Evolutionary conservation across 2,329 filamentous ascomycete species (phyloP), one percentile per base, ranked within the genome.

Genomic region (Ceratocystis lukuohia): DNA sequence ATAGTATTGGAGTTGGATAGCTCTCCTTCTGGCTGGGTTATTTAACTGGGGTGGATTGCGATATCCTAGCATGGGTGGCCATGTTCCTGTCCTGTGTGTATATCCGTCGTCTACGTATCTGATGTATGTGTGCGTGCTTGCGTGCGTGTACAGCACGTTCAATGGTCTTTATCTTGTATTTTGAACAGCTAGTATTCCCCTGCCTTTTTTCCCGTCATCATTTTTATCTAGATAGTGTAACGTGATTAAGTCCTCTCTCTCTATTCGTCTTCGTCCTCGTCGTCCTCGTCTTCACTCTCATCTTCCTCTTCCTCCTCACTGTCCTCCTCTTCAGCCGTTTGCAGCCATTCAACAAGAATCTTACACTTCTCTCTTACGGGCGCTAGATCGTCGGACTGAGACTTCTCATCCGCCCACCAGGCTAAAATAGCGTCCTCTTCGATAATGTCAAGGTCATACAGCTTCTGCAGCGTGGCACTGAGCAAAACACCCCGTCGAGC

Each of bases 341-440:
- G 88, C 71, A 93, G 75, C 85, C 92, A 90, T 72, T 95, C 89
- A 57, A 97, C 86, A 74, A 97, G 84, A 64, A 86, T 84, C 71
- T 84, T 80, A 67, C 89, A 91, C 77, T 88, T 88, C 68, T 83
- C 83, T 74, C 87, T 86, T 17, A 96, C 84, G 62, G 77, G 82
- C 68, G 76, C 76, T 65, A 83, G 82, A 66, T 88, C 87, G 15
- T 80, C 85, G 66, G 85, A 85, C 28, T 77, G 81, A 5, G 88
- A 87, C 72, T 86, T 75, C 61, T 82, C 80, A 74, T 96, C 88
- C 22, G 80, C 83, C 92, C 92, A 97, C 94, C 94, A 99, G 61
- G 83, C 82, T 71, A 93, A 77, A 70, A 96, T 89, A 0, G 88
- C 91, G 53, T 96, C 92, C 72, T 96, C 91, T 73, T 96, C 91